Percentiles rank a stretch among this genome's conserved stretches.
These are phyloP conservation scores for Candida chauliodis DNA, from an alignment of 805 yeast species.

Conservation along the genomic window DNA sequence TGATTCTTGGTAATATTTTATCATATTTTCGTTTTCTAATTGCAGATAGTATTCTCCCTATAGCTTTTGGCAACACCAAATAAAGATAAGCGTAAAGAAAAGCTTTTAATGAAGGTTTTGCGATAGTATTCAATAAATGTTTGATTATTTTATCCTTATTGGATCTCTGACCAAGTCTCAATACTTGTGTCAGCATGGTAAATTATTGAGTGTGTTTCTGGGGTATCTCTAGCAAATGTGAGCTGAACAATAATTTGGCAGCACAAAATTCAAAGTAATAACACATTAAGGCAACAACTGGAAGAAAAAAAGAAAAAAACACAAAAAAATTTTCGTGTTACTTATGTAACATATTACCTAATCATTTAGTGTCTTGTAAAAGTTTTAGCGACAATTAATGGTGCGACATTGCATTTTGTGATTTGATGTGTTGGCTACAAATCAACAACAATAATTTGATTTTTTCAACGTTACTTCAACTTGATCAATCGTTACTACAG, in stretches of 20 bases:
- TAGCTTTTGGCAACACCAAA: conserved; percentile 28
- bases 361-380: no score
- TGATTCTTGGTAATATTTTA: conserved; percentile 15
- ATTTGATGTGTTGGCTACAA: conserved; percentile 6
- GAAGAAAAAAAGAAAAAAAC: not conserved
- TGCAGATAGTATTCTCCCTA: conserved; percentile 14
- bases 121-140: conserved; percentile 11
- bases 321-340: not conserved
- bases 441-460: conserved; percentile 3
- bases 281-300: not conserved
- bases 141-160: conserved; percentile 1
- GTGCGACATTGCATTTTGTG: not conserved
- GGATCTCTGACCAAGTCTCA: not conserved
- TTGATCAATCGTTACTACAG: no score
- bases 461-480: conserved; percentile 5
- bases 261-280: not conserved
- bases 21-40: conserved; percentile 15
- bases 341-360: not conserved
- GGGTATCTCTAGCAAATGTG: not conserved
- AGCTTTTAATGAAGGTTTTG: conserved; percentile 29
- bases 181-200: conserved; percentile 2
- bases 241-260: not conserved
- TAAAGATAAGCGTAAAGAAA: conserved; percentile 32
- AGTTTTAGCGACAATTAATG: no score
- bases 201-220: not conserved